These are phyloP conservation scores for Metschnikowia arizonensis DNA, from an alignment of 805 yeast genomes.

Conservation along the genomic window DNA sequence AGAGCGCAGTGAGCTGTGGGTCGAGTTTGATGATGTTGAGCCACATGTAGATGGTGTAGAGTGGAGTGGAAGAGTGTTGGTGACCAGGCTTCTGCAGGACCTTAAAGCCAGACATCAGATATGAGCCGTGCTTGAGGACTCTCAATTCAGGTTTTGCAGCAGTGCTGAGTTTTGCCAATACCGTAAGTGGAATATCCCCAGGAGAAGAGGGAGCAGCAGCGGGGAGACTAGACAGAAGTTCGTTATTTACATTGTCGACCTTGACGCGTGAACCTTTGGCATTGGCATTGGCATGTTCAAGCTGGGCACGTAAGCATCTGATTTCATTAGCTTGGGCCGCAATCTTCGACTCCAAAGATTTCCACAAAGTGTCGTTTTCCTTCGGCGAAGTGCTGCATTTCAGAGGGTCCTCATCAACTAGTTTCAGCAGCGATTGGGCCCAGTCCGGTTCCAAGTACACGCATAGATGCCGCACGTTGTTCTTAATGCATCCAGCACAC, in stretches of 20 bases:
- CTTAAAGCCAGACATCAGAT: slow-evolving; percentile 13
- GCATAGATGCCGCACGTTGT: slow-evolving; percentile 39
- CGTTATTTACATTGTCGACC: neutral
- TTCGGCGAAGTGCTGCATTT: neutral
- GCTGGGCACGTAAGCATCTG: slow-evolving; percentile 13
- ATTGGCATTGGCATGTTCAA: slow-evolving; percentile 1
- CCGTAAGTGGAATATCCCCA: slow-evolving; percentile 10
- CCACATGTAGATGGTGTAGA: slow-evolving; percentile 35
- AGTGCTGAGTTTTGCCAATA: slow-evolving; percentile 24
- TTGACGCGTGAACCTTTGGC: neutral
- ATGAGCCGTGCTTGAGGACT: slow-evolving; percentile 19
- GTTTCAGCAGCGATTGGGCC: slow-evolving; percentile 20
- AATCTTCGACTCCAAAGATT: slow-evolving; percentile 8
- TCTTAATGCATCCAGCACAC: slow-evolving; percentile 39
- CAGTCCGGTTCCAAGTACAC: slow-evolving; percentile 40
- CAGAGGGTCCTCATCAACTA: neutral
- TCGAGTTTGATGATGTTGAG: slow-evolving; percentile 36
- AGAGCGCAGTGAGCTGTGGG: slow-evolving; percentile 37
- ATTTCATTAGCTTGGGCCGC: slow-evolving; percentile 11
- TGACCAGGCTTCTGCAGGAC: neutral
- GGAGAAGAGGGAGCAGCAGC: neutral
- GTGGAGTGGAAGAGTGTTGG: slow-evolving; percentile 3
- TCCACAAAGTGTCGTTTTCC: neutral
- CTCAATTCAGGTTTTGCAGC: slow-evolving; percentile 7
- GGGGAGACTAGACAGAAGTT: neutral